Percentiles rank a stretch among this genome's conserved stretches.
Conservation (phyloP, 176 grass and related monocot genomes). For the maize (Zea mays) region DNA sequence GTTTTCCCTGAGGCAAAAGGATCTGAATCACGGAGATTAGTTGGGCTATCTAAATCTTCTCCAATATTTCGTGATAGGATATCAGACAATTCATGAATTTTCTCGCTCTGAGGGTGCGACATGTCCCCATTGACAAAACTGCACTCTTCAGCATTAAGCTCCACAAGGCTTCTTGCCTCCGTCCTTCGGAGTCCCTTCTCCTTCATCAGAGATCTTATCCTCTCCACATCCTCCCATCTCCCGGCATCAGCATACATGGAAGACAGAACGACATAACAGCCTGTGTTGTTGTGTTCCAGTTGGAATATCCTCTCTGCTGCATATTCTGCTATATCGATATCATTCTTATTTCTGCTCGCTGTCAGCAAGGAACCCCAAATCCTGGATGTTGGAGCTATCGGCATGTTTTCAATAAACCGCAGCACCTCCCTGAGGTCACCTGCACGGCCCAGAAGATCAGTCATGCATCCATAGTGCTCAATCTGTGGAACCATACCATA, state of each 20-base stretch:
- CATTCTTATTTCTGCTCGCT: conserved; percentile 78
- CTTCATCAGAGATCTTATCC: conserved; percentile 63
- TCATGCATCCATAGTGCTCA: conserved; percentile 91
- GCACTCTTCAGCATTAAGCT: conserved; percentile 46
- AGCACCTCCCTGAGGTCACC: conserved; percentile 58
- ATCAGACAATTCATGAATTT: conserved; percentile 62
- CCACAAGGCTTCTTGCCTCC: conserved; percentile 55
- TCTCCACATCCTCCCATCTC: conserved; percentile 65
- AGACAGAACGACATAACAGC: conserved; percentile 72
- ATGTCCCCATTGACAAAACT: conserved; percentile 73
- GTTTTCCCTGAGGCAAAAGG: conserved; percentile 30
- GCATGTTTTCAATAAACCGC: conserved; percentile 79
- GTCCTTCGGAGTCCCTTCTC: conserved; percentile 66
- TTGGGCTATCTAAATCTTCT: conserved; percentile 35
- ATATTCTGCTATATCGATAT: conserved; percentile 75
- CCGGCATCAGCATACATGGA: conserved; percentile 76
- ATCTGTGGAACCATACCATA: conserved; percentile 67
- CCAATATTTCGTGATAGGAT: conserved; percentile 60
- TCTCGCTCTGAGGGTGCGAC: conserved; percentile 45
- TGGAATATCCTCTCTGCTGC: conserved; percentile 73
- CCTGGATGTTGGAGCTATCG: conserved; percentile 58
- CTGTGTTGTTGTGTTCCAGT: conserved; percentile 79
- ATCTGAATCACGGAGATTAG: conserved; percentile 22
- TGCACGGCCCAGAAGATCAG: conserved; percentile 70
- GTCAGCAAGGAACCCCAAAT: conserved; percentile 88